These are phyloP conservation scores for Hydrangea macrophylla DNA, from an alignment of 148 eudicot species.

Conservation along the genomic window DNA sequence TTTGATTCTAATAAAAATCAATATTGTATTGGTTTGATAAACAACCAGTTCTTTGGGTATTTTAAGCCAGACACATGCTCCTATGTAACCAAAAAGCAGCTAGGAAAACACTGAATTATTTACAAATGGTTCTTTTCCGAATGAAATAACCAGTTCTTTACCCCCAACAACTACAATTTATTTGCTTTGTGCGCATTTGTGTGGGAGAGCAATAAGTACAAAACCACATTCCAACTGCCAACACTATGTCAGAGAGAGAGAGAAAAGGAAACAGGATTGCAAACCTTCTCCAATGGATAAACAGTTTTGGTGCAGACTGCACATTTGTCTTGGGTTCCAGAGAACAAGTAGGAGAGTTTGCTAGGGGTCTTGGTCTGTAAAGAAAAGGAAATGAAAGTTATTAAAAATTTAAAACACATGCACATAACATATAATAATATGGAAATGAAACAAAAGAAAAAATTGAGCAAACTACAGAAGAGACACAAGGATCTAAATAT, in stretches of 20 bases:
- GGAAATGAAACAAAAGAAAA: neutral
- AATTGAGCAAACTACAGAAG: neutral
- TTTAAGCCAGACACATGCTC: too few species aligned
- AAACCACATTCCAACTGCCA: neutral
- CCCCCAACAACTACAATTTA: too few species aligned
- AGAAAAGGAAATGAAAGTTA: neutral
- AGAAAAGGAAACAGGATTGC: neutral
- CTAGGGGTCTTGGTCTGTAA: constrained; percentile 46
- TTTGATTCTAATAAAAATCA: too few species aligned
- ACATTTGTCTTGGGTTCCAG: constrained; percentile 90
- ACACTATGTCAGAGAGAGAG: neutral
- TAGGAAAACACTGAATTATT: too few species aligned
- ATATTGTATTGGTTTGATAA: too few species aligned
- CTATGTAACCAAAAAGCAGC: too few species aligned
- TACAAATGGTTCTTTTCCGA: too few species aligned
- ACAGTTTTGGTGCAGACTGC: constrained; percentile 71
- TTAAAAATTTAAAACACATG: neutral
- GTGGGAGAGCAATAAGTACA: too few species aligned
- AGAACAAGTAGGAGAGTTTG: constrained; percentile 66
- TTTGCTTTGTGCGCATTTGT: too few species aligned
- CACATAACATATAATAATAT: too few species aligned
- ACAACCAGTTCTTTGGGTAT: too few species aligned
- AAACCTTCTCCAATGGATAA: constrained; percentile 87
- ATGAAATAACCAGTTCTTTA: too few species aligned
- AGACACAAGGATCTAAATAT: neutral